These are phyloP conservation scores for Amanita exitialis DNA, from an alignment of 768 basidiomycete genomes.

Conservation along the genomic window DNA sequence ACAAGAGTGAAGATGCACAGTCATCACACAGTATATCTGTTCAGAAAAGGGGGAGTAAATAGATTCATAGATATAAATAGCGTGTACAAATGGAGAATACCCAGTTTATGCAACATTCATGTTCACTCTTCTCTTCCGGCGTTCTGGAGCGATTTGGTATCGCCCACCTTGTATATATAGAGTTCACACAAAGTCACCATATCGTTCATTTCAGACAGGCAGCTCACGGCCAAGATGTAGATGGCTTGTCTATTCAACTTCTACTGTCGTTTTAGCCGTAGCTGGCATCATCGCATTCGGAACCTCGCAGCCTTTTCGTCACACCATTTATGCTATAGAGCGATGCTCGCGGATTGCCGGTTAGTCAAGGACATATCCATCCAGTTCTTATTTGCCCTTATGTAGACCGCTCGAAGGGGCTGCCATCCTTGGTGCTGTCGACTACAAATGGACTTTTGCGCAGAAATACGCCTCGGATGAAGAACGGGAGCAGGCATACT, in stretches of 20 bases:
- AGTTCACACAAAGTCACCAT: background rate
- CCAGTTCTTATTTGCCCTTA: conserved; percentile 16
- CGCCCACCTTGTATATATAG: background rate
- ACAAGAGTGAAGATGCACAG: conserved; percentile 62
- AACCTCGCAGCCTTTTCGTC: conserved; percentile 62
- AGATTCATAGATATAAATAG: background rate
- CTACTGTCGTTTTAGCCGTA: conserved; percentile 24
- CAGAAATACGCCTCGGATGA: conserved; percentile 39
- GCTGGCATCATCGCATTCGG: conserved; percentile 47
- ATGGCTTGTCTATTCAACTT: conserved; percentile 29
- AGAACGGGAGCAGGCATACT: conserved; percentile 44
- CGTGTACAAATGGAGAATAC: background rate
- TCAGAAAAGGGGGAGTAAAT: conserved; percentile 27
- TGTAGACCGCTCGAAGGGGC: conserved; percentile 30
- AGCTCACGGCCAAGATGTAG: conserved; percentile 4
- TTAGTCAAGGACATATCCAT: conserved; percentile 19
- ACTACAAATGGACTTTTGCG: conserved; percentile 64
- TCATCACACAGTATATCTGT: conserved; percentile 55
- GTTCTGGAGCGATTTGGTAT: background rate
- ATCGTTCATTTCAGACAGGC: background rate
- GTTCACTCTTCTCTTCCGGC: background rate
- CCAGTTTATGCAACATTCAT: background rate
- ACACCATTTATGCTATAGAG: conserved; percentile 59
- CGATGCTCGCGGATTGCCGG: conserved; percentile 77
- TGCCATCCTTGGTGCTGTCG: conserved; percentile 51